Evolutionary conservation across 257 asterid species (phyloP).

Genomic region (Mitragyna speciosa): DNA sequence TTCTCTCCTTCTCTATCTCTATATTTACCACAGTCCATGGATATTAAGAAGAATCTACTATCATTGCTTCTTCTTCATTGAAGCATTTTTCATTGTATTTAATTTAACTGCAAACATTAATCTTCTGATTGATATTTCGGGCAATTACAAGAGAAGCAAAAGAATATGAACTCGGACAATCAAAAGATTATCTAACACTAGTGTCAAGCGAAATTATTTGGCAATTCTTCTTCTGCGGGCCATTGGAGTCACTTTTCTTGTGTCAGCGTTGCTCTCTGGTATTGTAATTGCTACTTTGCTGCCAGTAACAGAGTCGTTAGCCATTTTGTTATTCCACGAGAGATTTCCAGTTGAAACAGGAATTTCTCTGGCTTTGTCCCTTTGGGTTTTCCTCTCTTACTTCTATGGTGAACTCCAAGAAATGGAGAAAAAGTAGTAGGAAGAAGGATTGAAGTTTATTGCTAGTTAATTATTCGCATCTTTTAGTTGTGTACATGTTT

Average conservation of each 20-base stretch:
- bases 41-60: neutral
- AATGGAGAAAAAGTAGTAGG: conserved; percentile 15
- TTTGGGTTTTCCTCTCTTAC: conserved; percentile 36
- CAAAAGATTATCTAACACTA: conserved; percentile 18
- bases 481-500: neutral
- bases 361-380: conserved; percentile 29
- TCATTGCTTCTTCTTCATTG: neutral
- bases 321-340: conserved; percentile 23
- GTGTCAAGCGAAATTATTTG: conserved; percentile 12
- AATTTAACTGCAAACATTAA: neutral
- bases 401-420: conserved; percentile 27
- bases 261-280: conserved; percentile 28
- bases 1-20: neutral
- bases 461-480: neutral
- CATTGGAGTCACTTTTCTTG: conserved; percentile 27
- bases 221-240: conserved; percentile 28
- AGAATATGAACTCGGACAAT: conserved; percentile 24
- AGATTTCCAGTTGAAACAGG: conserved; percentile 29
- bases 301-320: conserved; percentile 26
- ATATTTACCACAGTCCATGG: too few species aligned
- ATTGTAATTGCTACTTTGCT: conserved; percentile 30
- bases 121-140: conserved; percentile 10
- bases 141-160: conserved; percentile 29
- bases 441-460: neutral
- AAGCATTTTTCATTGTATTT: neutral